Evolutionary conservation across 108 stramenopile species (phyloP).

Genomic region (Cyclotella distinguenda): DNA sequence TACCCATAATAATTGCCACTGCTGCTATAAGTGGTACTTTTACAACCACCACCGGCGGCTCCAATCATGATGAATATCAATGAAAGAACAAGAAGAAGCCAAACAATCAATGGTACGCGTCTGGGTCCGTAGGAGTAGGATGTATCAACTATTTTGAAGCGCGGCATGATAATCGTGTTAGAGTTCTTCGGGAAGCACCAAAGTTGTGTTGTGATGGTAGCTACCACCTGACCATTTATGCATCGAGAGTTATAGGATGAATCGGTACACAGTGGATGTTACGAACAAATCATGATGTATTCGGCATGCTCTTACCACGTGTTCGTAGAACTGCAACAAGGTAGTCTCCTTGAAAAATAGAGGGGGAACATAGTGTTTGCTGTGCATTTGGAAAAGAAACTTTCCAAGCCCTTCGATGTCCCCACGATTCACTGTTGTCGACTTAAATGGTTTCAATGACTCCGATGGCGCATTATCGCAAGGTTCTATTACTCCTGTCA

Average conservation of each 20-base stretch:
- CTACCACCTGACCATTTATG: slow-evolving; percentile 11
- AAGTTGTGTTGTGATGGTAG: slow-evolving; percentile 18
- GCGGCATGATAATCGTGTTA: slow-evolving; percentile 20
- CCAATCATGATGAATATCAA: slow-evolving; percentile 18
- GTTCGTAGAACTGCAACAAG: slow-evolving; percentile 20
- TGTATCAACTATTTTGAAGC: slow-evolving; percentile 38
- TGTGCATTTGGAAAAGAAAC: slow-evolving; percentile 23
- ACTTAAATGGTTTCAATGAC: no score
- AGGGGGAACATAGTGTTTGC: background rate
- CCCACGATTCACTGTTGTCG: background rate
- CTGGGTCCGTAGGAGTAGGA: slow-evolving; percentile 14
- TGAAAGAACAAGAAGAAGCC: background rate
- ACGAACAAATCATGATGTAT: no score
- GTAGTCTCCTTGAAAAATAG: slow-evolving; percentile 11
- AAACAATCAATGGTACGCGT: background rate
- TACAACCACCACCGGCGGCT: slow-evolving; percentile 9
- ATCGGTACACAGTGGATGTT: no score
- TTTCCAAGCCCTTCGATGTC: slow-evolving; percentile 19
- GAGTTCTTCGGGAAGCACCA: slow-evolving; percentile 36
- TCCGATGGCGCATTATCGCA: no score
- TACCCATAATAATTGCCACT: background rate
- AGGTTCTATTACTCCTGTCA: no score
- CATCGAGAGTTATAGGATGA: no score
- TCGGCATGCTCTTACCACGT: slow-evolving; percentile 14
- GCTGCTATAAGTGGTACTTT: background rate